Conservation (phyloP, 768 basidiomycete genomes). For the Hygrocybe punicea region DNA sequence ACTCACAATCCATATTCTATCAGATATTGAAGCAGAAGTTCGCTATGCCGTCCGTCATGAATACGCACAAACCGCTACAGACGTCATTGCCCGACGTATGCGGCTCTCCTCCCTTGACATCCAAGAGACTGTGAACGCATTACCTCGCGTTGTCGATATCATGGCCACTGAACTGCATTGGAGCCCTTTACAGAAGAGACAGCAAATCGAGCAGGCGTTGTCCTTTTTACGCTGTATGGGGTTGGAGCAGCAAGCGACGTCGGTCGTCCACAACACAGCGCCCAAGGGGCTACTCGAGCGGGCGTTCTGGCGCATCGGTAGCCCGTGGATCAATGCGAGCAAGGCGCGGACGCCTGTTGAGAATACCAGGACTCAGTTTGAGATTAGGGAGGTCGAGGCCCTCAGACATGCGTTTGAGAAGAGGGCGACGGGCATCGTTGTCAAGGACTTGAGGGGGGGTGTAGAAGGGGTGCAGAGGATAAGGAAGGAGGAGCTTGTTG, state of each 20-base stretch:
- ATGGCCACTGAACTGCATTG: slow-evolving; percentile 86
- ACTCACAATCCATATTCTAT: not conserved
- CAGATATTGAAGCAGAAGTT: slow-evolving; percentile 90
- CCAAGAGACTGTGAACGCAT: slow-evolving; percentile 74
- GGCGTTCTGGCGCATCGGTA: slow-evolving; percentile 31
- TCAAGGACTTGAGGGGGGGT: slow-evolving; percentile 7
- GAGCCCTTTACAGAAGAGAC: slow-evolving; percentile 53
- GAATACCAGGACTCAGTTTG: slow-evolving; percentile 45
- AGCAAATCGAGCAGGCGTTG: slow-evolving; percentile 58
- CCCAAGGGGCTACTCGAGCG: slow-evolving; percentile 24
- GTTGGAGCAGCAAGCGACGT: slow-evolving; percentile 51
- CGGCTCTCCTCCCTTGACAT: slow-evolving; percentile 92
- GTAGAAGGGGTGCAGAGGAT: slow-evolving; percentile 37
- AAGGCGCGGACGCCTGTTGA: slow-evolving; percentile 15
- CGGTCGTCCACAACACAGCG: slow-evolving; percentile 23
- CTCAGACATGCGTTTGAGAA: slow-evolving; percentile 40
- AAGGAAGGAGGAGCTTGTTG: slow-evolving; percentile 38
- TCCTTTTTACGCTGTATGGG: slow-evolving; percentile 85
- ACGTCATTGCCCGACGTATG: slow-evolving; percentile 88
- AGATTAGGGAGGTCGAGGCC: slow-evolving; percentile 42
- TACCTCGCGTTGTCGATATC: slow-evolving; percentile 86
- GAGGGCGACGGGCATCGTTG: slow-evolving; percentile 22
- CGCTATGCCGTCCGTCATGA: slow-evolving; percentile 85
- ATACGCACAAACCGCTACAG: slow-evolving; percentile 88
- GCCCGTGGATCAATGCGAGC: slow-evolving; percentile 19